phyloP scores from a whole-genome alignment of 163 green algal species.

The Chlamydomonas reinhardtii region DNA sequence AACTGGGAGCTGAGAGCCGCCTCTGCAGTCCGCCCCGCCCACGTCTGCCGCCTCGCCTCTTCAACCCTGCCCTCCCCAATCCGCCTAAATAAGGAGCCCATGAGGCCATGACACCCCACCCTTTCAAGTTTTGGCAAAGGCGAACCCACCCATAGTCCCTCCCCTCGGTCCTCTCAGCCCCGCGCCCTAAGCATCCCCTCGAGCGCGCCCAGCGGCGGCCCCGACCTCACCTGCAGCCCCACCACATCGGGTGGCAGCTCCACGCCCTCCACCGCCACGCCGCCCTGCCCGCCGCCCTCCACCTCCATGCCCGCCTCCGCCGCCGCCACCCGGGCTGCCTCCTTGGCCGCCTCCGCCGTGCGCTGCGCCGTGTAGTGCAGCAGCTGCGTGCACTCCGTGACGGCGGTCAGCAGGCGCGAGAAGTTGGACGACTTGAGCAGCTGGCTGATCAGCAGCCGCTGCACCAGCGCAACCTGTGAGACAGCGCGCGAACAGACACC shows the following conservation, averaged over 20 bases:
- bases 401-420: conserved; percentile 75
- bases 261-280: not conserved
- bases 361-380: conserved; percentile 57
- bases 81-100: too few relatives aligned
- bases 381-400: conserved; percentile 67
- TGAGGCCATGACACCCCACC: too few relatives aligned
- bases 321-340: not conserved
- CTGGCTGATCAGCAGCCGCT: conserved; percentile 65
- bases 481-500: too few relatives aligned
- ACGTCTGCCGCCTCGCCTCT: too few relatives aligned
- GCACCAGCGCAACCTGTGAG: conserved; percentile 66
- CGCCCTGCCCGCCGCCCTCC: too few relatives aligned
- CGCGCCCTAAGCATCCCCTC: too few relatives aligned
- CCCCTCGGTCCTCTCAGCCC: too few relatives aligned
- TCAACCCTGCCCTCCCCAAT: too few relatives aligned
- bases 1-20: not conserved
- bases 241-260: not conserved
- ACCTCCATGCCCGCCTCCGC: not conserved
- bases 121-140: too few relatives aligned
- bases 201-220: too few relatives aligned
- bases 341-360: not conserved
- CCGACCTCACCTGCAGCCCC: not conserved
- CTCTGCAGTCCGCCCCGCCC: too few relatives aligned
- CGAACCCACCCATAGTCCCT: too few relatives aligned
- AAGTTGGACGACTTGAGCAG: conserved; percentile 79